These are phyloP conservation scores for Tuber melanosporum DNA, from an alignment of 495 filamentous ascomycete species.

Conservation along the genomic window DNA sequence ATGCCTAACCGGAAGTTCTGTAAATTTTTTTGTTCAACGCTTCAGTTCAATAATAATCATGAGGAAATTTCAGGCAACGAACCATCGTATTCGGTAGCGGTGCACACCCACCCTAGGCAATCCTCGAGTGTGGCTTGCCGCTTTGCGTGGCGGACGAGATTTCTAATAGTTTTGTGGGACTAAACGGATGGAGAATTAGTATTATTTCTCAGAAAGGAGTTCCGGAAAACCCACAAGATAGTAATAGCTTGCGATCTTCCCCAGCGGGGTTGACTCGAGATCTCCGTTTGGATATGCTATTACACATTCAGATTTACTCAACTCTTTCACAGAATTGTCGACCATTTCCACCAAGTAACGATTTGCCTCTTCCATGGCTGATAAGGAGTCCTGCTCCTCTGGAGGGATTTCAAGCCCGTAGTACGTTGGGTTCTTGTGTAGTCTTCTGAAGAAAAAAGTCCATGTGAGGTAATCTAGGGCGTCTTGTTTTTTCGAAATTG, in stretches of 20 bases:
- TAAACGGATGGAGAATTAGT: slow-evolving; percentile 4
- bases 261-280: slow-evolving; percentile 77
- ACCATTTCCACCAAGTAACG: slow-evolving; percentile 90
- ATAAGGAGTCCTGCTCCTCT: slow-evolving; percentile 85
- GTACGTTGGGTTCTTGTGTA: slow-evolving; percentile 98
- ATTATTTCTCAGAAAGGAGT: not conserved
- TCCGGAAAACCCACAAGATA: slow-evolving; percentile 54
- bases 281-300: slow-evolving; percentile 77
- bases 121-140: slow-evolving; percentile 74
- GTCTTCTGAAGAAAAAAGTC: slow-evolving; percentile 97
- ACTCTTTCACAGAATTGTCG: slow-evolving; percentile 69
- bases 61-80: not conserved
- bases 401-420: slow-evolving; percentile 92
- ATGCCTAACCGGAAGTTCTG: slow-evolving; percentile 91
- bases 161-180: slow-evolving; percentile 88
- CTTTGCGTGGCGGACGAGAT: slow-evolving; percentile 69
- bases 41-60: not conserved
- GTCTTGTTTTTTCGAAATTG: slow-evolving; percentile 88
- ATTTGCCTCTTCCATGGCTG: slow-evolving; percentile 76
- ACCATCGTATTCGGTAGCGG: slow-evolving; percentile 82
- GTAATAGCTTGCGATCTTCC: slow-evolving; percentile 99
- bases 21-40: slow-evolving; percentile 5
- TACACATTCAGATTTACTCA: slow-evolving; percentile 77
- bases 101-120: slow-evolving; percentile 83
- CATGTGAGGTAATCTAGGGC: slow-evolving; percentile 96